Base-by-base conservation (phyloP, 2,329 filamentous ascomycete species). In the Hypoxylon sp. region DNA sequence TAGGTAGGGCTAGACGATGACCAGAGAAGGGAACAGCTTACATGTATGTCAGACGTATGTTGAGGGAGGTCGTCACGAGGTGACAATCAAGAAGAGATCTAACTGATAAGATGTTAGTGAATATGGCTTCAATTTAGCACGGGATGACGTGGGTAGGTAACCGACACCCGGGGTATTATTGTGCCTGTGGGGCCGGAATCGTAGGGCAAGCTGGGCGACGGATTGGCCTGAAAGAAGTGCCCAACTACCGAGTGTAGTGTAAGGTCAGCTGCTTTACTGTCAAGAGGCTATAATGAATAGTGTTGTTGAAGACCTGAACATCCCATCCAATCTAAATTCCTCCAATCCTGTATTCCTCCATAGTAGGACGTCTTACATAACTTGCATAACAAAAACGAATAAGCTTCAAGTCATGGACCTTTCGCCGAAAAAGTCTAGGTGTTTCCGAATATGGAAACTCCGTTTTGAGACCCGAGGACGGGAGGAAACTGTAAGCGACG, bases 321-420 rank as follows among this genome's bases (percentile, higher is more conserved):
- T 22, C 44, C 31, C 53, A 29, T 33, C 33, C 19, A 54, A 51
- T 31, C 39, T 17, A 37, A 55, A 59, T 47, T 71, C 68, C 65
- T 66, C 50, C 44, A 68, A 65, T 71, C 68, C 68, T 61, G 35
- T 55, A 71, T 63, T 70, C 68, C 68, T 59, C 42, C 22, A 22
- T 22, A 22, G 19, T 22, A 35, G 22, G 37, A 44, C 19, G 26
- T 53, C 46, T 61, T 50, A 59, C 24, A 44, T 35, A 47, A 35
- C 51, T 13, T 13, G 17, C 31, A 22, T 46, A 8, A 4, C 19
- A 19, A 51, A 14, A 6, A 33, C 52, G 44, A 26, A 44, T 48
- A 53, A 54, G 53, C 42, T 31, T 31, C 47, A 31, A 62, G 29
- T 31, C 31, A 17, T 47, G 35, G n/a, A 17, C 31, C 24, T 51